Evolutionary conservation across 495 filamentous ascomycete genomes (phyloP), one percentile per base, ranked within the genome.

Genomic region (Trichocladium antarcticum): DNA sequence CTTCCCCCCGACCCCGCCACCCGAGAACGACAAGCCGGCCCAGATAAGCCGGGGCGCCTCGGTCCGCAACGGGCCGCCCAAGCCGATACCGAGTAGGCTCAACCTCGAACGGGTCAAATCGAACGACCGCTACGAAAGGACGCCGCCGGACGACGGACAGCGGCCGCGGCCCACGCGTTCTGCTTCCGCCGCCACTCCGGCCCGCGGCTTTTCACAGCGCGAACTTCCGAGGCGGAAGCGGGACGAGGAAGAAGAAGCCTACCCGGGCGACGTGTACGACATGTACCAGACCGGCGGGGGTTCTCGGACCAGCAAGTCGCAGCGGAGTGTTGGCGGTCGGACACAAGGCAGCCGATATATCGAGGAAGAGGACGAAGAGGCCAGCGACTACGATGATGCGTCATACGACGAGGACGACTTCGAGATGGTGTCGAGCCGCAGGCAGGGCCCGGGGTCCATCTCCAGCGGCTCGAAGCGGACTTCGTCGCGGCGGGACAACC

Each of bases 1-100:
- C 40, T 96, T 98, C 73, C 92, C 92, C 5, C 92, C 92, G 29
- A 98, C 92, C 14, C 92, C 92, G 40, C 92, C 92, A 6, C 93
- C 92, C 34, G 93, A 97, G 67, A 75, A 77, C 54, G 88, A 87
- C 54, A 76, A 74, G 54, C 71, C 72, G 6, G 51, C 59, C 11
- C 57, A 58, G 16, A 62, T 74, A 61, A 74, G 60, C 57, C 64
- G 75, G 10, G 75, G 67, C 27, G 69, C 72, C 27, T 79, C 75
- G 0, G 73, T 77, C 19, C 74, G 75, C 44, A 76, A 71, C 55
- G 74, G 75, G 7, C 62, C 66, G 3, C 24, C 24, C 24, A 77
- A 73, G 53, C 74, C 74, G 17, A 67, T 71, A 57, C 74, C 72
- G 15, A 68, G 71, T 24, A 71, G 71, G 39, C 66, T 79, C 44